Base-by-base conservation (phyloP, 768 basidiomycete species). In the Leccinum disarticulatum region DNA sequence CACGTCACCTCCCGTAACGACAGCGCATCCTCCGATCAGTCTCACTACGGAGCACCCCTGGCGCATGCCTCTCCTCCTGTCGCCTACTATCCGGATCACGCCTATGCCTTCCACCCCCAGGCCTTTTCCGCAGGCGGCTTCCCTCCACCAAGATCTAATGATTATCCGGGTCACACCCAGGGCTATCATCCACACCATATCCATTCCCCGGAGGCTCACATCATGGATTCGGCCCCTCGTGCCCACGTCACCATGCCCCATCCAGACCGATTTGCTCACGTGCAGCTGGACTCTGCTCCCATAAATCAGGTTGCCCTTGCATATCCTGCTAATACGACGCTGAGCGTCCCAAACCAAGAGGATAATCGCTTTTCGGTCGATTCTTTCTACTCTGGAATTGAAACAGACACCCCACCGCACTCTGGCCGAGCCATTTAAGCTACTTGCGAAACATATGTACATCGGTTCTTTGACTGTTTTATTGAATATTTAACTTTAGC, bases 351-450 rank as follows among this genome's bases (percentile, higher is more conserved):
- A 2, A 61, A 57, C 19, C 64, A 59, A 38, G 51, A 55, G 52
- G 31, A 54, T 49, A 55, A 56, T 30, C 73, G 64, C 48, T 62
- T 54, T 10, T 75, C 72, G 10, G 33, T 67, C 27, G 73, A 73
- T 58, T 75, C 72, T 10, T 73, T 73, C 35, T 73, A 73, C 13
- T 25, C 64, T 1, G 70, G 72, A 53, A 65, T 66, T 19, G 50
- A 27, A 17, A 25, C 43, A 4, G 63, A 70, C 38, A 38, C 53
- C 30, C 33, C 58, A 5, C 2, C 58, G 0, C 7, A 60, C 27
- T 14, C 59, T 28, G 70, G 70, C 15, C 61, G 43, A 31, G 67
- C 71, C 41, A 4, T 64, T 4, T 71, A 33, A 66, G 43, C 46
- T 25, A 25, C 25, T 58, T 59, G 50, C 3, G 59, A 59, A 55